A percentile compares a stretch with the other conserved stretches of the same genome.
These are phyloP conservation scores for Russula vinacea DNA, from an alignment of 768 basidiomycete species.

Conservation along the genomic window DNA sequence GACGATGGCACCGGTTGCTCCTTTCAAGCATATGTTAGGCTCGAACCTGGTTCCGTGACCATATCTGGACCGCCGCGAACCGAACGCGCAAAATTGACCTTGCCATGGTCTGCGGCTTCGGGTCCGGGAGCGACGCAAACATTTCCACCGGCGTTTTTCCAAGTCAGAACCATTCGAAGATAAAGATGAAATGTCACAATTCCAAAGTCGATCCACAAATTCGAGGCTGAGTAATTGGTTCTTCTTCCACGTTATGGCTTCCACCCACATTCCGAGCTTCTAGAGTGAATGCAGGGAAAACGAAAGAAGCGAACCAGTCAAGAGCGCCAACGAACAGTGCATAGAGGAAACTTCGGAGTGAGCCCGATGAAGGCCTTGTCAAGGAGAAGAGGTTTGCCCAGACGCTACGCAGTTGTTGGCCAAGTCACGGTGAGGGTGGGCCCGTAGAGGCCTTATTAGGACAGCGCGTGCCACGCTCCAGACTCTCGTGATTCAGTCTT, in stretches of 20 bases:
- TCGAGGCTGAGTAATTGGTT: neutral
- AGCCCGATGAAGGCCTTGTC: neutral
- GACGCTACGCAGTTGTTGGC: conserved; percentile 11
- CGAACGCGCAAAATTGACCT: neutral
- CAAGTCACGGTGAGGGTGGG: conserved; percentile 1
- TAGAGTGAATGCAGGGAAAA: conserved; percentile 2
- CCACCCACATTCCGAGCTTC: neutral
- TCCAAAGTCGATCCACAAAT: conserved; percentile 3
- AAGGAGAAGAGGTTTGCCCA: neutral
- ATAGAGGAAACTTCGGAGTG: neutral
- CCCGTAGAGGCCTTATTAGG: conserved; percentile 3
- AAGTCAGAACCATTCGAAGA: neutral
- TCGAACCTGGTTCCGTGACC: neutral
- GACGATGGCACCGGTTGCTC: conserved; percentile 1
- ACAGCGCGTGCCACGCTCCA: conserved; percentile 10
- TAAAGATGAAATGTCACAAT: neutral
- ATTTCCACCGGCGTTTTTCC: neutral
- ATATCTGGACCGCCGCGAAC: conserved; percentile 1
- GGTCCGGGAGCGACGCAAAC: conserved; percentile 1
- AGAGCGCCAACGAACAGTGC: neutral
- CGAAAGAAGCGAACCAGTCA: neutral
- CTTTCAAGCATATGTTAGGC: neutral
- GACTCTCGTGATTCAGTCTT: conserved; percentile 1
- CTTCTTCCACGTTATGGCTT: neutral
- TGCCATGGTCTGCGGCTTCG: neutral